Evolutionary conservation across 345 rosid genomes (phyloP), one percentile per base, ranked within the genome.

Genomic region (Cochlearia excelsa): DNA sequence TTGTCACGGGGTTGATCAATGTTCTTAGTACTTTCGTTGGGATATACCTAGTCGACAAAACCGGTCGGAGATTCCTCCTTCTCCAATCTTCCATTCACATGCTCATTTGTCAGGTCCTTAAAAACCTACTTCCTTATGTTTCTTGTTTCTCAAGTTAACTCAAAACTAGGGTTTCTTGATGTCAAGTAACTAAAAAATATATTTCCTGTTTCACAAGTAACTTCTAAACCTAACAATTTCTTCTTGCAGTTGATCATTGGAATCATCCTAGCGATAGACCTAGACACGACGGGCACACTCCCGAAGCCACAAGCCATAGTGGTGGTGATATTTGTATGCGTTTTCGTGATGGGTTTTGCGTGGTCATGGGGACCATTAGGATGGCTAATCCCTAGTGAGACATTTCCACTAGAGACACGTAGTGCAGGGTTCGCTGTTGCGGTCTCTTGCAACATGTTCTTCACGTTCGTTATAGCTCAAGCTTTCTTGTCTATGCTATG

Each of bases 361-460:
- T 88, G 96, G 96, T 88, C 94, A 10, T 88, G 94, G 89, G 94
- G 94, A 35, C 94, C 91, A 4, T 72, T 88, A 1, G 90, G 91
- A 6, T 89, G 96, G 91, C 47, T 89, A 46, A 86, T 80, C 26
- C 90, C 90, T 0, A 85, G 96, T 4, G 82, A 83, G 63, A 83
- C 82, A 0, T 85, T 81, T 49, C 96, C 93, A 7, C 49, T 85
- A 1, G 86, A 87, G 65, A 83, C 86, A 0, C 73, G 95, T 29
- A 76, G 83, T 0, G 68, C 86, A 2, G 97, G 95, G 16, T 83
- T 70, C 35, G 74, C 84, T 0, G 72, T 79, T 1, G 86, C 89
- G 0, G 95, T 89, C 9, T 71, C 89, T 45, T 69, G 82, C 48
- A 89, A 86, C 79, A 86, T 86, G 97, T 57, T 89, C 55, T 89